These are phyloP conservation scores for Pulveroboletus sp. DNA, from an alignment of 768 basidiomycete species.

Conservation along the genomic window DNA sequence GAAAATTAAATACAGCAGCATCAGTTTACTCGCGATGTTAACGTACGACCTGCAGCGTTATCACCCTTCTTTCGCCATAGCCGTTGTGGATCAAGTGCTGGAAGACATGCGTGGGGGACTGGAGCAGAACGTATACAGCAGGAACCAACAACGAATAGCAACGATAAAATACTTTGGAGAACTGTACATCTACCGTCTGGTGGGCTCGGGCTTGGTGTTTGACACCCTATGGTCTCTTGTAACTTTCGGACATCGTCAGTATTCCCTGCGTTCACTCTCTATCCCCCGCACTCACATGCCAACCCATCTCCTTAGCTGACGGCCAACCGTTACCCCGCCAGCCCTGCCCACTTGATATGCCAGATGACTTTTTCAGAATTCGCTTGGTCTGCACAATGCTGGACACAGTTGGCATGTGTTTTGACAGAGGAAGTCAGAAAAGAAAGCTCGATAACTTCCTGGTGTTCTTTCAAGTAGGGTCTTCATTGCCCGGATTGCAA, in stretches of 20 bases:
- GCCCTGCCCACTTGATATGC: conserved; percentile 75
- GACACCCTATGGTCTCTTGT: conserved; percentile 92
- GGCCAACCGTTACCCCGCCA: conserved; percentile 82
- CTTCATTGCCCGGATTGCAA: not conserved
- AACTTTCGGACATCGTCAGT: conserved; percentile 93
- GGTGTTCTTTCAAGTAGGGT: conserved; percentile 82
- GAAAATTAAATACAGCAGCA: conserved; percentile 92
- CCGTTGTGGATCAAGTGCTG: conserved; percentile 89
- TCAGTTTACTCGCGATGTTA: conserved; percentile 87
- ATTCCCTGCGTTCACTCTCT: not conserved
- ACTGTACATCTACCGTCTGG: conserved; percentile 90
- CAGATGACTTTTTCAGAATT: conserved; percentile 94
- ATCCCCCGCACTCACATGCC: conserved; percentile 12
- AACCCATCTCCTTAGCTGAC: conserved; percentile 67
- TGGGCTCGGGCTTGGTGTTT: conserved; percentile 87
- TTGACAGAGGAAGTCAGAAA: conserved; percentile 88
- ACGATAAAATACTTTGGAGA: conserved; percentile 95
- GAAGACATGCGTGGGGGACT: conserved; percentile 89
- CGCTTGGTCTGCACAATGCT: conserved; percentile 88
- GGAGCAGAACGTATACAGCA: conserved; percentile 92
- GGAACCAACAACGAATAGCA: conserved; percentile 89
- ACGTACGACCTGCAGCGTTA: conserved; percentile 94
- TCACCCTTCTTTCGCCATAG: conserved; percentile 82
- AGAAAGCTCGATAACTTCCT: conserved; percentile 93
- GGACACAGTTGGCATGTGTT: conserved; percentile 97